Evolutionary conservation across 768 basidiomycete genomes (phyloP).

Genomic region (Tulasnella sp.): DNA sequence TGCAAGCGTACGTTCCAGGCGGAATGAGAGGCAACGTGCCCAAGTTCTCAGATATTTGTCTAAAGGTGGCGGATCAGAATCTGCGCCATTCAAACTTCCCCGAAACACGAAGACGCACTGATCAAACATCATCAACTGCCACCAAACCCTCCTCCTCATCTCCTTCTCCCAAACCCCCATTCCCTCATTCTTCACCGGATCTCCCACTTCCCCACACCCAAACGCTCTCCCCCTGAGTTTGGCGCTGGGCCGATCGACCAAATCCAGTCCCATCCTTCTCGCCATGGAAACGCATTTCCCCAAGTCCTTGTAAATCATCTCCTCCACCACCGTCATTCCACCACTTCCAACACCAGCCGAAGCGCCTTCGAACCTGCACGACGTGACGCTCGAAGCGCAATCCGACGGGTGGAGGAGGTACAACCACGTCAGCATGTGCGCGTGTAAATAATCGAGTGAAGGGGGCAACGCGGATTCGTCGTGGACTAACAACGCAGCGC

Average conservation of each 20-base stretch:
- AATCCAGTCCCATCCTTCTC: constrained; percentile 60
- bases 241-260: constrained; percentile 59
- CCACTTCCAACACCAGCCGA: constrained; percentile 38
- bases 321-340: constrained; percentile 11
- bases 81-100: neutral
- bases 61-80: constrained; percentile 41
- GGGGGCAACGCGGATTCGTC: constrained; percentile 11
- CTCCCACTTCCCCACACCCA: neutral
- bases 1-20: constrained; percentile 54
- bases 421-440: constrained; percentile 30
- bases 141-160: constrained; percentile 66
- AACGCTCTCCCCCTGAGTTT: constrained; percentile 48
- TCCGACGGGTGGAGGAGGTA: constrained; percentile 20
- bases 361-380: constrained; percentile 37
- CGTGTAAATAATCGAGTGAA: constrained; percentile 25
- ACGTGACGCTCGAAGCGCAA: constrained; percentile 36
- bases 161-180: constrained; percentile 42
- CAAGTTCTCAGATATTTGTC: constrained; percentile 71
- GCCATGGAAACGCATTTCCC: constrained; percentile 73
- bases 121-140: constrained; percentile 79
- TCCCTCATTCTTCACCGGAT: neutral
- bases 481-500: constrained; percentile 24
- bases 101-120: constrained; percentile 54
- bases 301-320: constrained; percentile 44
- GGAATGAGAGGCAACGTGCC: constrained; percentile 65